Percentiles rank a stretch among this genome's conserved stretches.
Evolutionary conservation across 1,139 yeast genomes (phyloP).

Genomic region (Suhomyces taliae): DNA sequence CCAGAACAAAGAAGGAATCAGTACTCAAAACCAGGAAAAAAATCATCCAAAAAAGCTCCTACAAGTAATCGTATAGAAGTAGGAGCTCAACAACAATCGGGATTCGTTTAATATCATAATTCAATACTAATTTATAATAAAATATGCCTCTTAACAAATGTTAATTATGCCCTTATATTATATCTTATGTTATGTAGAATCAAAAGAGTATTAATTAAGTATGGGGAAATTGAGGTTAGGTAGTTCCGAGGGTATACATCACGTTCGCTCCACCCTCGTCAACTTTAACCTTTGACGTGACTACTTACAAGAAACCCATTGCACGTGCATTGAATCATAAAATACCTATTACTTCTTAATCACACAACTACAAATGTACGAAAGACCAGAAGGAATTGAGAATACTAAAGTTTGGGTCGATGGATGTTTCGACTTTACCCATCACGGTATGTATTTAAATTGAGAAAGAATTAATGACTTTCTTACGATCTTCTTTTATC

Average conservation of each 20-base stretch:
- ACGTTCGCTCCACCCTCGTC: too few relatives aligned
- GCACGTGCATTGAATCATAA: not conserved
- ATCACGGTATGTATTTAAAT: constrained; percentile 65
- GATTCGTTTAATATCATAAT: constrained; percentile 21
- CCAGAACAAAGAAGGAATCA: constrained; percentile 2
- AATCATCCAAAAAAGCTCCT: not conserved
- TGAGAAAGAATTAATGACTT: not conserved
- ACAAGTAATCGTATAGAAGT: constrained; percentile 17
- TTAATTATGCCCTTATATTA: not conserved
- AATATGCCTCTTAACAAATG: not conserved
- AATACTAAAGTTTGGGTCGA: constrained; percentile 77
- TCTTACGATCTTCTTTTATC: not conserved
- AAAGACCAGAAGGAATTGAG: constrained; percentile 48
- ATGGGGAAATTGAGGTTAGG: too few relatives aligned
- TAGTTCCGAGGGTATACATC: too few relatives aligned
- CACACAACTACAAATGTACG: constrained; percentile 28
- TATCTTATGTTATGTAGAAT: too few relatives aligned
- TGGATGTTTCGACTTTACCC: constrained; percentile 97
- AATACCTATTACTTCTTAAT: not conserved
- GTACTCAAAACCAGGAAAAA: constrained; percentile 1
- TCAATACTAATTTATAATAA: not conserved
- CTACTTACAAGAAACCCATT: not conserved
- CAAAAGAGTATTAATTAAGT: too few relatives aligned
- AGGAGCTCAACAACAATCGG: constrained; percentile 30
- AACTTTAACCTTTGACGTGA: not conserved